Evolutionary conservation across 2,329 filamentous ascomycete genomes (phyloP).

Genomic region (Triangularia setosa): DNA sequence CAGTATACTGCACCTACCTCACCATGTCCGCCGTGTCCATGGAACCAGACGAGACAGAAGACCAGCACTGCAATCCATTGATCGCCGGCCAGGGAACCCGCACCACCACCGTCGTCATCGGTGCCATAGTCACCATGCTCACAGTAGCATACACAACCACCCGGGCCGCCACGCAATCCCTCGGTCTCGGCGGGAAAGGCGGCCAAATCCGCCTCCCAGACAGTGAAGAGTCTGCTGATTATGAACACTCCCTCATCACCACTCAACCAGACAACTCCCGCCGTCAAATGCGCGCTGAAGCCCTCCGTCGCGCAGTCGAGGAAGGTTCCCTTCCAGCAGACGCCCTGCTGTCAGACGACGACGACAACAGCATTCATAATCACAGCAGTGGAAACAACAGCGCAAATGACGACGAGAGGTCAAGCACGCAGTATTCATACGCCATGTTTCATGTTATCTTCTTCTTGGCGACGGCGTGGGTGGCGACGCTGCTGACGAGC

Average conservation of each 20-base stretch:
- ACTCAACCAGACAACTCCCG: conserved; percentile 70
- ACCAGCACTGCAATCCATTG: conserved; percentile 90
- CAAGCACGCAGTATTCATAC: conserved; percentile 92
- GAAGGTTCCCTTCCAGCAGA: conserved; percentile 89
- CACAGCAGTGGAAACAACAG: conserved; percentile 43
- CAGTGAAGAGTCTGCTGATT: conserved; percentile 1
- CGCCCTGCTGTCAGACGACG: conserved; percentile 71
- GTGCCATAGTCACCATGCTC: conserved; percentile 92
- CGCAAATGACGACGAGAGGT: conserved; percentile 81
- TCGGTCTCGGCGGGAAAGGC: conserved; percentile 64
- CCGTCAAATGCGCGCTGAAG: conserved; percentile 89
- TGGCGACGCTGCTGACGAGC: conserved; percentile 80
- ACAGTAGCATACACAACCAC: conserved; percentile 98
- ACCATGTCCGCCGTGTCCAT: conserved; percentile 98
- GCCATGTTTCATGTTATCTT: conserved; percentile 96
- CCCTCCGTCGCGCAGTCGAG: conserved; percentile 85
- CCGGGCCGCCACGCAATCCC: conserved; percentile 84
- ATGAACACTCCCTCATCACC: conserved; percentile 84
- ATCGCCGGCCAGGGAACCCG: conserved; percentile 80
- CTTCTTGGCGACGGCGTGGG: conserved; percentile 93
- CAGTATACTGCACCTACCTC: conserved; percentile 96
- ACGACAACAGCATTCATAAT: conserved; percentile 57
- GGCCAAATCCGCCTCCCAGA: conserved; percentile 60
- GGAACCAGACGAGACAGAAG: conserved; percentile 90
- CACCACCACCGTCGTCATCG: conserved; percentile 85